These are phyloP conservation scores for Paralagenidium karlingii DNA, from an alignment of 352 stramenopile genomes.

Conservation along the genomic window DNA sequence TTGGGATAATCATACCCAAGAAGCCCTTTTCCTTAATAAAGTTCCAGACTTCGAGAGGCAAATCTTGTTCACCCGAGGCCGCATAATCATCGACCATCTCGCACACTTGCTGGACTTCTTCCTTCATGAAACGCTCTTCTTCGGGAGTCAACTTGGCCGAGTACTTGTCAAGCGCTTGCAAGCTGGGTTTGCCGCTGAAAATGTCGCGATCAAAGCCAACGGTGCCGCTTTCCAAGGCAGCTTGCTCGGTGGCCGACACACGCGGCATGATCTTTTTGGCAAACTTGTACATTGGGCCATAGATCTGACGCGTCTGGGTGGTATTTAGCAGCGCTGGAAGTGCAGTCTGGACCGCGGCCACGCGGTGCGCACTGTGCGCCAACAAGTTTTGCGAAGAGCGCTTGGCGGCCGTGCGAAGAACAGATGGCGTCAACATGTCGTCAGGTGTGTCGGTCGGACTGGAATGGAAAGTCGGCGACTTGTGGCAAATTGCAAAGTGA, in stretches of 20 bases:
- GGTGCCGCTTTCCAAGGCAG: slow-evolving; percentile 89
- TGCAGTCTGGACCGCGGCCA: slow-evolving; percentile 6
- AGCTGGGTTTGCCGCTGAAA: slow-evolving; percentile 88
- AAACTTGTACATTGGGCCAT: slow-evolving; percentile 87
- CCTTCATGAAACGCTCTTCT: slow-evolving; percentile 93
- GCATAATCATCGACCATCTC: slow-evolving; percentile 94
- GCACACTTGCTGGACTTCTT: slow-evolving; percentile 92
- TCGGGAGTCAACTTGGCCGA: slow-evolving; percentile 85
- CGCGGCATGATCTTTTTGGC: slow-evolving; percentile 92
- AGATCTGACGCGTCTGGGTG: slow-evolving; percentile 56
- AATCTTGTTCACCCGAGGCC: slow-evolving; percentile 85
- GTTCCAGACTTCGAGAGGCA: slow-evolving; percentile 89
- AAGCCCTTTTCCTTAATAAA: slow-evolving; percentile 95
- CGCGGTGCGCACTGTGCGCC: too few species aligned
- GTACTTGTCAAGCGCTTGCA: slow-evolving; percentile 92
- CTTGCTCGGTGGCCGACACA: slow-evolving; percentile 93
- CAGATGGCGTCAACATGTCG: too few species aligned
- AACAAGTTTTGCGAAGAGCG: slow-evolving; percentile 4
- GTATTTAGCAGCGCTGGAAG: slow-evolving; percentile 25
- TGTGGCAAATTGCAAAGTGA: too few species aligned
- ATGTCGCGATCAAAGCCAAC: slow-evolving; percentile 98
- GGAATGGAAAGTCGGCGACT: too few species aligned
- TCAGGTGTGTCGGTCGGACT: too few species aligned
- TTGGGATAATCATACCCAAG: slow-evolving; percentile 97
- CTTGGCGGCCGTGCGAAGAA: slow-evolving; percentile 8